phyloP scores from a whole-genome alignment of 805 yeast species.

The Saccharomyces paradoxus region DNA sequence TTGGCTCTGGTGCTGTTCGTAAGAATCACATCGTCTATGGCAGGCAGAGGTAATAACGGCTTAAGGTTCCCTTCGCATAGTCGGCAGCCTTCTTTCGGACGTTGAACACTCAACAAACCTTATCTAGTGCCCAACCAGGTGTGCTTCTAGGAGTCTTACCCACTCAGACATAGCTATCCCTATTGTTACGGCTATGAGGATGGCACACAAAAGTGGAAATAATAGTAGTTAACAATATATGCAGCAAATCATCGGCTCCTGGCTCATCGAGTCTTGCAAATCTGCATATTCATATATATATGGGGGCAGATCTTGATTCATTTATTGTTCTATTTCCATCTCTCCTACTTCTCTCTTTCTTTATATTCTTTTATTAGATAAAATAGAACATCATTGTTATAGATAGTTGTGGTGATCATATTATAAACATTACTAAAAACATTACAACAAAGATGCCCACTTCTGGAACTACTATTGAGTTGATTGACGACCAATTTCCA shows the following conservation, averaged over 20 bases:
- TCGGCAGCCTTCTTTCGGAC: background rate
- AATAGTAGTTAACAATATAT: background rate
- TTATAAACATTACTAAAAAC: background rate
- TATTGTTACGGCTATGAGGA: background rate
- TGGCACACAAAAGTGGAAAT: background rate
- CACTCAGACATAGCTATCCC: background rate
- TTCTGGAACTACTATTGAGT: background rate
- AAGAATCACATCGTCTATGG: background rate
- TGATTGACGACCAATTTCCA: background rate
- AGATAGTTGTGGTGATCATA: background rate
- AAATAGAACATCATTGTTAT: background rate
- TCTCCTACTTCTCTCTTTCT: background rate
- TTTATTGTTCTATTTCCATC: background rate
- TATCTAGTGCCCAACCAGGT: background rate
- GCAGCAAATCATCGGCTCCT: background rate
- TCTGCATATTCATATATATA: background rate
- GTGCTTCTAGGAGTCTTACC: background rate
- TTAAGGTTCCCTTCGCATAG: background rate
- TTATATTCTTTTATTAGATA: background rate
- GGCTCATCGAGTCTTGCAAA: background rate
- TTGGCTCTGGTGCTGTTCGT: background rate
- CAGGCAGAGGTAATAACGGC: background rate
- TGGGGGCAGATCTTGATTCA: background rate
- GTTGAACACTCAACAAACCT: background rate
- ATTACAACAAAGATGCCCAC: background rate